Evolutionary conservation across 1,284 basidiomycete species (phyloP), one percentile per base, ranked within the genome.

Genomic region (Cerioporus squamosus): DNA sequence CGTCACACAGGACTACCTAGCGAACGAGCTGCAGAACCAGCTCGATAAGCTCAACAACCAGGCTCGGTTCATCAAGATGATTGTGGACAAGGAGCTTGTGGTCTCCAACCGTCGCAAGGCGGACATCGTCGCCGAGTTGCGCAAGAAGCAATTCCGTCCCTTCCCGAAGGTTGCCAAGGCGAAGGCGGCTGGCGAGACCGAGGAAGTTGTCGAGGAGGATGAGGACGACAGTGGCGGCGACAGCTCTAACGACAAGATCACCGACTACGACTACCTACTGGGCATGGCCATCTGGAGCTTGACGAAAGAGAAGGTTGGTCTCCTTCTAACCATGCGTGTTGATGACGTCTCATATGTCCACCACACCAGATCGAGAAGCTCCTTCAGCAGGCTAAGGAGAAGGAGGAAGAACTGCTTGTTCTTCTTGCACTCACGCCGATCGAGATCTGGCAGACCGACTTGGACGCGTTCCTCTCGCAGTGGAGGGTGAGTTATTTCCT

Each of bases 1-100:
- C 42, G 14, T 29, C 46, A 2, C 36, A 15, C 63, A 96, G 94
- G 94, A 97, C 73, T 83, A 85, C 74, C 81, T 97, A 51, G 93
- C 95, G 12, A 86, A 88, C 64, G 91, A 97, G 70, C 81, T 99
- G 33, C 93, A 95, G 71, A 79, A 77, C 48, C 85, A 88, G 57
- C 90, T 94, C 65, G 95, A 98, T 70, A 90, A 85, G 62, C 80
- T 98, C 10, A 90, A 88, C 56, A 99, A 99, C 73, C 97, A 99
- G 75, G 97, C 95, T 17, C 91, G 96, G 26, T 99, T 99, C 77
- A 89, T 99, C 46, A 84, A 94, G 72, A 96, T 98, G 95, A 98
- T 99, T 70, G 86, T 99, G 62, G 85, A 88, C 64, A 93, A 88
- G 71, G 81, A 95, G 71, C 84, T 99, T n/a, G 75, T 85, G n/a